Conservation (phyloP, 2,329 filamentous ascomycete genomes). For the Calonectria montana region DNA sequence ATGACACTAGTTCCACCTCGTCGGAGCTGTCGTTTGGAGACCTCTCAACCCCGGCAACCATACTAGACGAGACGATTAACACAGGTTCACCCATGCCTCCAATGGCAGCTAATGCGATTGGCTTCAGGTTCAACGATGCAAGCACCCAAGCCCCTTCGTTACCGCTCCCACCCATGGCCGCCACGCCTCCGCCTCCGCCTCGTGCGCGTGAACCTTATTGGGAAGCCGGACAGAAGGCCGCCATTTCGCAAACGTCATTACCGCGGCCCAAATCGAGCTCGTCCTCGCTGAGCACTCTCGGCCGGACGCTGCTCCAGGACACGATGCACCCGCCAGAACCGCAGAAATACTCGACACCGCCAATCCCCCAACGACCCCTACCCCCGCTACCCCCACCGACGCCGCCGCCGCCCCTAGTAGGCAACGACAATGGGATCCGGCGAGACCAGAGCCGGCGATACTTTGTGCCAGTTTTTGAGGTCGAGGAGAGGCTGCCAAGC, state of each 20-base stretch:
- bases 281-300: constrained; percentile 38
- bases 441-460: constrained; percentile 26
- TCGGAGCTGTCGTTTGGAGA: constrained; percentile 34
- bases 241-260: neutral
- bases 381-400: neutral
- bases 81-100: constrained; percentile 16
- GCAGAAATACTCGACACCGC: constrained; percentile 12
- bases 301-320: constrained; percentile 33
- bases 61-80: neutral
- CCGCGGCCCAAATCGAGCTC: neutral
- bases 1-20: constrained; percentile 22
- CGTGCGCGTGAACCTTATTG: neutral
- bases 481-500: constrained; percentile 26
- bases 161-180: neutral
- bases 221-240: neutral
- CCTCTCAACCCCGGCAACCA: constrained; percentile 5
- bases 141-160: neutral
- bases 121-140: constrained; percentile 13
- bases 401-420: constrained; percentile 6
- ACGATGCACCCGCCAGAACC: constrained; percentile 31
- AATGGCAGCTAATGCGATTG: constrained; percentile 32
- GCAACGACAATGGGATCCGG: constrained; percentile 2
- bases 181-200: neutral
- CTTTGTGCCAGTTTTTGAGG: constrained; percentile 34
- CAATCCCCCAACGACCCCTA: neutral